Evolutionary conservation across 2,329 filamentous ascomycete genomes (phyloP).

Genomic region (Cladophialophora bantiana): DNA sequence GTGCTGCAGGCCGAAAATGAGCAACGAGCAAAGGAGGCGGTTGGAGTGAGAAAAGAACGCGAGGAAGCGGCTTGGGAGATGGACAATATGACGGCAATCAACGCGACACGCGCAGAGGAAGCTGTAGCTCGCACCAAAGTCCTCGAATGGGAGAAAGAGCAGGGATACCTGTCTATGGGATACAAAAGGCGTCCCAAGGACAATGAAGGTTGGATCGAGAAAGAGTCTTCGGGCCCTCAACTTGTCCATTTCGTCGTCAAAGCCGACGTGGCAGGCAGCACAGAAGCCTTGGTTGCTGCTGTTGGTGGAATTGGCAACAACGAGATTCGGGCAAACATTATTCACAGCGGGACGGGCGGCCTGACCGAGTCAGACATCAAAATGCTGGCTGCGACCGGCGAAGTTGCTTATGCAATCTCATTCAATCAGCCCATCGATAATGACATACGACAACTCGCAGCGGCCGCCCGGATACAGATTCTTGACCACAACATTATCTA

Average conservation of each 20-base stretch:
- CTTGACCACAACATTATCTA: conserved; percentile 77
- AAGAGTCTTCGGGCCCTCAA: conserved; percentile 45
- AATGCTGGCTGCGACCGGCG: conserved; percentile 71
- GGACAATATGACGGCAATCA: conserved; percentile 77
- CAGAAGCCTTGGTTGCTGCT: conserved; percentile 83
- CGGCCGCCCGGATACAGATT: conserved; percentile 74
- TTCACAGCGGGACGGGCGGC: conserved; percentile 78
- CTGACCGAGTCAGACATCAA: conserved; percentile 88
- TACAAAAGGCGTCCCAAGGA: conserved; percentile 38
- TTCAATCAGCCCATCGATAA: conserved; percentile 80
- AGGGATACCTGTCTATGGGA: conserved; percentile 39
- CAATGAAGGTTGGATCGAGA: conserved; percentile 44
- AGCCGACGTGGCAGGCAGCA: conserved; percentile 90
- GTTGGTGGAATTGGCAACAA: conserved; percentile 81
- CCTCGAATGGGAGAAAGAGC: conserved; percentile 51
- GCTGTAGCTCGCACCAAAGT: conserved; percentile 58
- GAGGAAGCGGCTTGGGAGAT: conserved; percentile 70
- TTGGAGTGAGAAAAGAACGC: conserved; percentile 77
- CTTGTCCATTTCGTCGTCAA: conserved; percentile 85
- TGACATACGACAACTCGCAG: conserved; percentile 73
- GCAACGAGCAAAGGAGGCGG: conserved; percentile 76
- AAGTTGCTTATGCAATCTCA: conserved; percentile 78
- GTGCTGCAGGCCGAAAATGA: conserved; percentile 84
- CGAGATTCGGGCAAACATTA: conserved; percentile 78
- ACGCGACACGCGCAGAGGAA: conserved; percentile 69